Conservation (phyloP, 179 eudicot genomes). For the Sideroxylon spinosum region DNA sequence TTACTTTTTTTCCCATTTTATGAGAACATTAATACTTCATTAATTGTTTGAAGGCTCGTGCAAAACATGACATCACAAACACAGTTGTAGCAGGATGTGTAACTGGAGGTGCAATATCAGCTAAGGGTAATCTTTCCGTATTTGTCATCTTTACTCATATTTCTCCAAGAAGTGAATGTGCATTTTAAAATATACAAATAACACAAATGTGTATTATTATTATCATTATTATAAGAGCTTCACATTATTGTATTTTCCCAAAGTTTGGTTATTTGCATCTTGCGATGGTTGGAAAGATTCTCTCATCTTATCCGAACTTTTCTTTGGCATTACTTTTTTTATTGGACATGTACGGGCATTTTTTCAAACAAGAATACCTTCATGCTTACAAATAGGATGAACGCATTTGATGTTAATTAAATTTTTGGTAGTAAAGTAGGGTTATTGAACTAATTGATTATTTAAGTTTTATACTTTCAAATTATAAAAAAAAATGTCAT, state of each 20-base stretch:
- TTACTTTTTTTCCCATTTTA: neutral
- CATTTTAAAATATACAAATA: neutral
- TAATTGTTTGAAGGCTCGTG: slow-evolving; percentile 60
- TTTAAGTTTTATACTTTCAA: neutral
- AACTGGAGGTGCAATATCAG: slow-evolving; percentile 81
- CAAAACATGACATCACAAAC: slow-evolving; percentile 81
- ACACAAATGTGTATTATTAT: neutral
- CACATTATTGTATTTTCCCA: neutral
- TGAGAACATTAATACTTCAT: slow-evolving; percentile 19
- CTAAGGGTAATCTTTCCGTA: slow-evolving; percentile 48
- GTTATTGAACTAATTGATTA: neutral
- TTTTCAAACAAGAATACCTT: neutral
- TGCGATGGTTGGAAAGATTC: neutral
- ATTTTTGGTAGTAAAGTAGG: neutral
- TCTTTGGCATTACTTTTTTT: neutral
- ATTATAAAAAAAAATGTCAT: neutral
- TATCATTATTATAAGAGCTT: no score
- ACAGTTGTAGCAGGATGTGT: slow-evolving; percentile 84
- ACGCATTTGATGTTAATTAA: neutral
- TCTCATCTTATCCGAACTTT: neutral
- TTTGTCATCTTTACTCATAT: neutral
- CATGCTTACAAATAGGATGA: neutral
- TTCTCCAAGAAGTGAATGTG: neutral
- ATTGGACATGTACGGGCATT: neutral
- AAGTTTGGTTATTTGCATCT: neutral